Percentiles rank a stretch among this genome's conserved stretches.
Conservation (phyloP, 345 rosid species). For the Populus davidiana region DNA sequence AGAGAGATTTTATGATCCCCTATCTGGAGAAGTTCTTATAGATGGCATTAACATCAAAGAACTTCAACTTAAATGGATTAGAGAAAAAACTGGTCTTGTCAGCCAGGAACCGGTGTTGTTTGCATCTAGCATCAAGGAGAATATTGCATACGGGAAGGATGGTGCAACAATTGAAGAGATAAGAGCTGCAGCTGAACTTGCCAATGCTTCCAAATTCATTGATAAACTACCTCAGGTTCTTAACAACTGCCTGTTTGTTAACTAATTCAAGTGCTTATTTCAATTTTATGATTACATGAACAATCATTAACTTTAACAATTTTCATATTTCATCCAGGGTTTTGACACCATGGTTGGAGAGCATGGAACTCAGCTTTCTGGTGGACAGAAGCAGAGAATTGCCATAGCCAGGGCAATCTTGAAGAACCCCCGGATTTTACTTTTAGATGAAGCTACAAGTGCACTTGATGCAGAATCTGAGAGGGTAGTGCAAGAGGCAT, state of each 20-base stretch:
- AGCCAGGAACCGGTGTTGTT: conserved; percentile 51
- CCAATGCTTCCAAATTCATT: conserved; percentile 46
- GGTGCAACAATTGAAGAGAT: conserved; percentile 41
- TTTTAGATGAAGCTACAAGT: conserved; percentile 50
- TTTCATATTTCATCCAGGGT: conserved; percentile 37
- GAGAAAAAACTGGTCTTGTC: conserved; percentile 44
- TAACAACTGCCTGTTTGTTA: neutral
- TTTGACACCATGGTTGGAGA: conserved; percentile 89
- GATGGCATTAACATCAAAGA: conserved; percentile 41
- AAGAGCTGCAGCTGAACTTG: conserved; percentile 36
- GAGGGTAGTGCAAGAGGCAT: conserved; percentile 46
- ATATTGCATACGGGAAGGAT: conserved; percentile 44
- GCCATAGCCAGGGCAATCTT: conserved; percentile 44
- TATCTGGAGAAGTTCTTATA: conserved; percentile 39
- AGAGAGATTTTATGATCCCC: conserved; percentile 48
- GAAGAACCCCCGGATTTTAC: conserved; percentile 44
- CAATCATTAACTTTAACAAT: neutral
- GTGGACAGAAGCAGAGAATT: conserved; percentile 86
- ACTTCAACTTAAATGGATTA: conserved; percentile 41
- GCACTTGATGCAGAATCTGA: conserved; percentile 51
- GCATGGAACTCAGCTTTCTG: conserved; percentile 88
- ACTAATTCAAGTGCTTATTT: neutral
- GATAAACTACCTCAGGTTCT: conserved; percentile 40
- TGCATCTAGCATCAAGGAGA: conserved; percentile 38
- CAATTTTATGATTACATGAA: neutral